phyloP scores from a whole-genome alignment of 345 rosid genomes.

The Alliaria petiolata region DNA sequence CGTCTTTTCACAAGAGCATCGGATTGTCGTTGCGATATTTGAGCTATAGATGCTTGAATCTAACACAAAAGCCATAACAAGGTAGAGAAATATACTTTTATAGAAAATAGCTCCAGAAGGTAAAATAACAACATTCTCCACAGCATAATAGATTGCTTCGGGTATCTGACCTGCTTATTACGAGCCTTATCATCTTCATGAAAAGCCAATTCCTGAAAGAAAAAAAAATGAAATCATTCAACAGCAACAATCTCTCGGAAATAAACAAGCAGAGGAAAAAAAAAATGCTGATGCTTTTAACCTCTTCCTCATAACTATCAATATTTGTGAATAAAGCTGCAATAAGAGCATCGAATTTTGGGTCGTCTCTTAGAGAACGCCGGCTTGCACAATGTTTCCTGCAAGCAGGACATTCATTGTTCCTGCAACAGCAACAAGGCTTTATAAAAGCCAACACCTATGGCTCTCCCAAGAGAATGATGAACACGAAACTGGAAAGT shows the following conservation, averaged over 20 bases:
- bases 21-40: constrained; percentile 75
- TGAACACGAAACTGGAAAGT: neutral
- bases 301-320: constrained; percentile 73
- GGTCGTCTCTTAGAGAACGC: constrained; percentile 81
- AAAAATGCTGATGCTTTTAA: constrained; percentile 19
- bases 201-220: constrained; percentile 88
- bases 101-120: neutral
- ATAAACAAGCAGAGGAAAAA: neutral
- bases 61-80: constrained; percentile 34
- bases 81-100: neutral
- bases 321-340: constrained; percentile 65
- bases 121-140: constrained; percentile 9
- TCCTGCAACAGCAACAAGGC: constrained; percentile 40
- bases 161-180: constrained; percentile 70
- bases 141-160: neutral
- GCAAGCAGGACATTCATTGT: constrained; percentile 90
- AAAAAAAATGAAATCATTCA: neutral
- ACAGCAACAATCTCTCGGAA: constrained; percentile 2
- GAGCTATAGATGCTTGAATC: constrained; percentile 98
- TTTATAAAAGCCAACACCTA: constrained; percentile 11
- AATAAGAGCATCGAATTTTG: constrained; percentile 71
- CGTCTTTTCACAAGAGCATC: constrained; percentile 85
- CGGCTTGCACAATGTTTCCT: constrained; percentile 80
- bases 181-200: constrained; percentile 89
- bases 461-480: no score